Evolutionary conservation across 352 stramenopile species (phyloP).

Genomic region (Thalassiosira oceanica): DNA sequence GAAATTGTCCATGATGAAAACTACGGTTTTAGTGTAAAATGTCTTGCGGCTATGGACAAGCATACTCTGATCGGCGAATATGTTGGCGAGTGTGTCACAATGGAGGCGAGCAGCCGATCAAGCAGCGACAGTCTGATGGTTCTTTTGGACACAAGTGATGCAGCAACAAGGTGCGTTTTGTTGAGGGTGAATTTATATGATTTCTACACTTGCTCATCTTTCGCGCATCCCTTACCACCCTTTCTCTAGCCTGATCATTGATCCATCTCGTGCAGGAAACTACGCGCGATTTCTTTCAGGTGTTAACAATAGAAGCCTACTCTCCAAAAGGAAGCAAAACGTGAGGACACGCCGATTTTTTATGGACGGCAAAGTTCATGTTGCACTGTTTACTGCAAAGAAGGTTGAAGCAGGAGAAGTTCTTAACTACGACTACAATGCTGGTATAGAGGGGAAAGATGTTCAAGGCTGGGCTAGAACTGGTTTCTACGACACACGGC

Average conservation of each 20-base stretch:
- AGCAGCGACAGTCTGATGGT: constrained; percentile 55
- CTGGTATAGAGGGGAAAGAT: constrained; percentile 36
- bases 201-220: too few relatives aligned
- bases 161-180: too few relatives aligned
- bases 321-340: constrained; percentile 48
- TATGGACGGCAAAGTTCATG: constrained; percentile 36
- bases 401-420: constrained; percentile 43
- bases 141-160: constrained; percentile 39
- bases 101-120: constrained; percentile 34
- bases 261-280: constrained; percentile 44
- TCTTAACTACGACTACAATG: constrained; percentile 63
- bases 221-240: too few relatives aligned
- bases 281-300: constrained; percentile 50
- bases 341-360: constrained; percentile 46
- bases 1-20: constrained; percentile 40
- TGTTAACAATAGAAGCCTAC: constrained; percentile 48
- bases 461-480: constrained; percentile 29
- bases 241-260: constrained; percentile 58
- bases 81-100: constrained; percentile 39
- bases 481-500: constrained; percentile 58
- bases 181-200: too few relatives aligned
- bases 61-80: constrained; percentile 53
- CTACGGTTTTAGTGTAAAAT: constrained; percentile 45
- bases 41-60: constrained; percentile 31
- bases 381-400: constrained; percentile 45